Evolutionary conservation across 805 yeast genomes (phyloP), one percentile per base, ranked within the genome.

Genomic region (Suhomyces xylopsoci): DNA sequence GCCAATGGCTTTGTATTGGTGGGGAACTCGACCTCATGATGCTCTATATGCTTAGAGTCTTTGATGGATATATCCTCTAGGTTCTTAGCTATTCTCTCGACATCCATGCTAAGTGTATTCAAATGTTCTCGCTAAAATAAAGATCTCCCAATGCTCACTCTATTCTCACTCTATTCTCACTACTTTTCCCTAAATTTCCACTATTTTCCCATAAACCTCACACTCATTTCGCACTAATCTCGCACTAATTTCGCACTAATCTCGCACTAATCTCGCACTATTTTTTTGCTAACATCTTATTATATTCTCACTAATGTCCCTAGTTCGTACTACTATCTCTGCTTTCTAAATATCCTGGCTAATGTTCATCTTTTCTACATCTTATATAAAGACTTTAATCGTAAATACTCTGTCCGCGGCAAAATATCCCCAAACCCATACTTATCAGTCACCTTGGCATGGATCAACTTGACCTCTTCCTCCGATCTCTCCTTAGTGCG

Each of bases 381-480:
- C 57, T 57, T 67, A 60, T 82, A 82, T 45, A 81, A 47, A 25
- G 67, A 60, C 55, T 75, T 77, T 54, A 82, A 69, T 45, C 71
- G 58, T 28, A 61, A 51, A 51, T 77, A 74, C 59, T 80, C 82
- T 1, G 72, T 67, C 7, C 71, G 59, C 3, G 80, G 79, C 50
- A 82, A 58, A 26, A 79, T 62, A 51, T 78, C 81, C 45, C 68
- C 66, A 59, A 81, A 82, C 3, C 77, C 73, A 53, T 69, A 69
- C 7, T 73, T 75, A 34, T 68, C 55, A 43, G 45, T 54, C 51
- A 25, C 46, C 47, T 47, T 53, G 52, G 66, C 40, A 15, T 56
- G 56, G 45, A 84, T 82, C 76, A 87, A 74, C 26, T 70, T 73
- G 24, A 71, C 64, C 60, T 87, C 92, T 73, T 80, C 83, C 0